A percentile compares a stretch with the other conserved stretches of the same genome.
Evolutionary conservation across 805 yeast species (phyloP).

Genomic region (Komagataella mondaviorum): DNA sequence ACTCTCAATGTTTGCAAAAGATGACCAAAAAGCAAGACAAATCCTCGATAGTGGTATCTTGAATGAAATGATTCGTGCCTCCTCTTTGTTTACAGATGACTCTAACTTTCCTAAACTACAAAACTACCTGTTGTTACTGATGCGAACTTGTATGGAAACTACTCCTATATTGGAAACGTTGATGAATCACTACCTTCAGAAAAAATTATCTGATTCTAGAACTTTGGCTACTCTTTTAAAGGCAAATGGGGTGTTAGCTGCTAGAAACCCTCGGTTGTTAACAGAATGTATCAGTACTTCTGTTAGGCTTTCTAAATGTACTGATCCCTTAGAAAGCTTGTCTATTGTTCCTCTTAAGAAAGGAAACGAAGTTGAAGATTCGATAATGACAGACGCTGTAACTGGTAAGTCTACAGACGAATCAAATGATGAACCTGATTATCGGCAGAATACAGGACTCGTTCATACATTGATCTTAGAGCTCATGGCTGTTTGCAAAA

Average conservation of each 20-base stretch:
- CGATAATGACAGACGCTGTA: background rate
- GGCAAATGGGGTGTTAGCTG: background rate
- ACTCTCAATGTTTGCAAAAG: conserved; percentile 37
- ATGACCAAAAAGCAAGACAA: conserved; percentile 21
- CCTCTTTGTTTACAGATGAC: conserved; percentile 23
- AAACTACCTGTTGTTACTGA: conserved; percentile 34
- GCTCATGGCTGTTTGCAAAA: conserved; percentile 30
- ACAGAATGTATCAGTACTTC: background rate
- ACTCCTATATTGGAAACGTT: conserved; percentile 30
- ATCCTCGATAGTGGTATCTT: conserved; percentile 36
- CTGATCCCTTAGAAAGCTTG: background rate
- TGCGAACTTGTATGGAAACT: conserved; percentile 63
- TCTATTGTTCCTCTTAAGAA: background rate
- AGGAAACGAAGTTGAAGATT: background rate
- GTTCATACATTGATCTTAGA: conserved; percentile 52
- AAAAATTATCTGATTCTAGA: conserved; percentile 22
- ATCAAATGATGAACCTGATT: background rate
- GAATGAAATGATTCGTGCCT: conserved; percentile 24
- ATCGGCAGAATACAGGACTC: conserved; percentile 30
- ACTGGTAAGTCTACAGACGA: background rate
- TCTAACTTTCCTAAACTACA: conserved; percentile 24
- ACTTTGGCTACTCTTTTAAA: background rate
- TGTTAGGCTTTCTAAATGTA: background rate
- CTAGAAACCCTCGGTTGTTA: background rate
- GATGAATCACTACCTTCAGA: conserved; percentile 36